phyloP scores from a whole-genome alignment of 148 eudicot genomes.

The Vaccinium corymbosum region DNA sequence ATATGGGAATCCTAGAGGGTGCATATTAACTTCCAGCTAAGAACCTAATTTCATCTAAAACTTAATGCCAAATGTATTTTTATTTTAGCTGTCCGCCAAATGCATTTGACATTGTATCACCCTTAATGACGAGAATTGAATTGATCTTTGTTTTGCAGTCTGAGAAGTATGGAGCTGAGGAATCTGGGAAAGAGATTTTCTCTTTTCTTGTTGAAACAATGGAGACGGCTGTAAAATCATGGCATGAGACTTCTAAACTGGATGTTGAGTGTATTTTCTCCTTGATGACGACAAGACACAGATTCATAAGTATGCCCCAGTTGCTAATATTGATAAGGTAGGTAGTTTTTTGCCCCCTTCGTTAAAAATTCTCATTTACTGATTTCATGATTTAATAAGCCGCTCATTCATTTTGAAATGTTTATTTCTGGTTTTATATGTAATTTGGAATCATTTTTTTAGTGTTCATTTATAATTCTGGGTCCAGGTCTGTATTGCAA shows the following conservation, averaged over 20 bases:
- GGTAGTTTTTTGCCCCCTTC: background rate
- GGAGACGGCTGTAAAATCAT: conserved; percentile 81
- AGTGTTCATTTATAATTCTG: background rate
- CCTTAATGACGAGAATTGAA: background rate
- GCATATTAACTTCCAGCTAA: no score
- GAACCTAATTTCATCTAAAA: no score
- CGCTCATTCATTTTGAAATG: background rate
- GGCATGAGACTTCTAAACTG: conserved; percentile 87
- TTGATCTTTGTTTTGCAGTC: conserved; percentile 41
- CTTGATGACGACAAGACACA: conserved; percentile 78
- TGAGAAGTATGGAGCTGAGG: conserved; percentile 69
- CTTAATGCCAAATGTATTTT: no score
- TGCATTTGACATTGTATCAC: no score
- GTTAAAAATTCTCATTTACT: background rate
- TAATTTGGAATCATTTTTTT: background rate
- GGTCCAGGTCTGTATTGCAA: background rate
- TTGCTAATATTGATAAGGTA: conserved; percentile 93
- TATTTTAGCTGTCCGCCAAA: no score
- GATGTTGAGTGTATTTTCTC: conserved; percentile 86
- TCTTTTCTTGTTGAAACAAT: conserved; percentile 80
- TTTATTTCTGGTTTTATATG: conserved; percentile 4
- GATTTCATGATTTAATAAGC: background rate
- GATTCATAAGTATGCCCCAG: conserved; percentile 82
- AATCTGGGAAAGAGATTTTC: conserved; percentile 47
- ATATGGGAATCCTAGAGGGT: no score